These are phyloP conservation scores for Gastrolobium villosum DNA, from an alignment of 306 rosid species.

Conservation along the genomic window DNA sequence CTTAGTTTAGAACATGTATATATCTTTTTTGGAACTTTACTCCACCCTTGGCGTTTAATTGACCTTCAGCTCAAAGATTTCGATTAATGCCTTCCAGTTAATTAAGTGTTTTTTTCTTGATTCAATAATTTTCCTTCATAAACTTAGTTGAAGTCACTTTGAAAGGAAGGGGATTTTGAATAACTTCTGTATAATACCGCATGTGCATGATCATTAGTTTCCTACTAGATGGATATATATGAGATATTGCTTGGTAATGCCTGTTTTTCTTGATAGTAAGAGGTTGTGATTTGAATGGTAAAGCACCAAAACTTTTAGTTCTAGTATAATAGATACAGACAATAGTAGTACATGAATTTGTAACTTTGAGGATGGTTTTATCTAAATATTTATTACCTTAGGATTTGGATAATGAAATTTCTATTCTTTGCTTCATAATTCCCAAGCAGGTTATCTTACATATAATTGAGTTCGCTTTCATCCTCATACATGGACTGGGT, in stretches of 20 bases:
- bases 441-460: constrained; percentile 41
- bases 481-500: constrained; percentile 49
- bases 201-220: constrained; percentile 3
- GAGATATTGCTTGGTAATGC: not conserved
- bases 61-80: constrained; percentile 37
- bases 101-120: not conserved
- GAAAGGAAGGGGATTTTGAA: not conserved
- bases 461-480: constrained; percentile 43
- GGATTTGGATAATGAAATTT: constrained; percentile 34
- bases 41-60: not conserved
- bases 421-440: constrained; percentile 38
- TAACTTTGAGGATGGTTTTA: not conserved
- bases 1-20: not conserved
- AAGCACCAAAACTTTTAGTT: constrained; percentile 4
- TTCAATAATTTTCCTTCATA: constrained; percentile 11
- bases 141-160: constrained; percentile 2
- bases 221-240: not conserved
- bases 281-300: constrained; percentile 12
- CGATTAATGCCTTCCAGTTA: constrained; percentile 18
- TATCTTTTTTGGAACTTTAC: constrained; percentile 15
- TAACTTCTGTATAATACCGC: constrained; percentile 20
- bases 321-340: constrained; percentile 20
- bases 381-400: not conserved
- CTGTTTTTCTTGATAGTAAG: not conserved
- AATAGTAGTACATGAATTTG: constrained; percentile 8